Percentiles rank a stretch among this genome's conserved stretches.
These are phyloP conservation scores for Quercus phellos DNA, from an alignment of 331 rosid genomes.

Conservation along the genomic window DNA sequence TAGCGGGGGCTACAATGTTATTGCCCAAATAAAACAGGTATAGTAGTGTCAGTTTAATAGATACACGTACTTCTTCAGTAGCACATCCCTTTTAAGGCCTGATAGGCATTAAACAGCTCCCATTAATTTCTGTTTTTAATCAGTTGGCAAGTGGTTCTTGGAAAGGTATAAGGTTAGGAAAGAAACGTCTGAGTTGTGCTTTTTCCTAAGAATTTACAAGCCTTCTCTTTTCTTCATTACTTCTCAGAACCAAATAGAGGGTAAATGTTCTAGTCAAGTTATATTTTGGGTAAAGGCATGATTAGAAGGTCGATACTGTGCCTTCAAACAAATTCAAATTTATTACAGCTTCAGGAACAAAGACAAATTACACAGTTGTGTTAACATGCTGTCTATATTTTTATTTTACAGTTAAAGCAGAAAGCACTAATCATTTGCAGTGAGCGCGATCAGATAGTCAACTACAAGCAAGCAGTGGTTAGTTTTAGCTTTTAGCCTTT, in stretches of 20 bases:
- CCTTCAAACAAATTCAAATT: neutral
- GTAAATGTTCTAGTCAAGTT: neutral
- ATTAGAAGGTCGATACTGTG: neutral
- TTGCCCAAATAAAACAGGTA: slow-evolving; percentile 42
- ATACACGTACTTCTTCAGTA: neutral
- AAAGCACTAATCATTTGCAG: slow-evolving; percentile 42
- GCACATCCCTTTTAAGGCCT: neutral
- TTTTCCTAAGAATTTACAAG: neutral
- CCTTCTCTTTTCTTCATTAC: neutral
- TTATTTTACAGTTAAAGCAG: slow-evolving; percentile 39
- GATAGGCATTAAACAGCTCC: neutral
- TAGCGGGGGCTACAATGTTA: slow-evolving; percentile 52
- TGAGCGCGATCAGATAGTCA: slow-evolving; percentile 40
- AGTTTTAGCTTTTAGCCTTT: slow-evolving; percentile 19
- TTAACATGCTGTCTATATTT: neutral
- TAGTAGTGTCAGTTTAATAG: neutral
- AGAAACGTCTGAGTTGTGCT: neutral
- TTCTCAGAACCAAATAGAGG: neutral
- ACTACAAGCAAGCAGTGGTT: slow-evolving; percentile 48
- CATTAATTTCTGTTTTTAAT: neutral
- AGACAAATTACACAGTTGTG: neutral
- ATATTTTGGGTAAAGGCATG: neutral
- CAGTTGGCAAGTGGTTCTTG: neutral
- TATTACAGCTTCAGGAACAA: neutral
- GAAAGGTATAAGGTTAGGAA: neutral